Evolutionary conservation across 495 filamentous ascomycete genomes (phyloP), one percentile per base, ranked within the genome.

Genomic region (Achaetomiella virescens): DNA sequence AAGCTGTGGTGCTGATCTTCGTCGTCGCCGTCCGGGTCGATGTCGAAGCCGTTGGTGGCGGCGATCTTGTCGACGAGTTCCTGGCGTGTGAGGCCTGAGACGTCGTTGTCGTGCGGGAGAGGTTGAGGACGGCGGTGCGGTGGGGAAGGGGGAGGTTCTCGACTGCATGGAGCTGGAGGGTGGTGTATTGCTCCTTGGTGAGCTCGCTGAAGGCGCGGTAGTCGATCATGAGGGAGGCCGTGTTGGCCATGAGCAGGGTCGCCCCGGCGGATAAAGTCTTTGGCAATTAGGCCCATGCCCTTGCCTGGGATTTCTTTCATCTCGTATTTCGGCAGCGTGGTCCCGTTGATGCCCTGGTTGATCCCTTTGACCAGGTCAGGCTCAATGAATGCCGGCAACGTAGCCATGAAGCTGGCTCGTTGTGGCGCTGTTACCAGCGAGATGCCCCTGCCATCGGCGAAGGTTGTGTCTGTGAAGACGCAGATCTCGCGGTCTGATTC

Each of bases 31-130:
- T 61, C 52, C 2, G 62, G 51, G 38, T 65, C 61, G 40, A 71
- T 68, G 55, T 71, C 69, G 52, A 72, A 72, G 20, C 62, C 55
- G 64, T 72, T 70, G 31, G 67, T 72, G 7, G 66, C 49, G 7
- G 53, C 42, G 36, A 72, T 66, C 27, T 54, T 61, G 37, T 66
- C 63, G 15, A 70, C 37, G 6, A 47, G 21, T 1, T 48, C 59
- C 11, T 38, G 20, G 29, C 60, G 50, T 0, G 58, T 49, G 25
- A 57, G 49, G 43, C 55, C 18, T 25, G 27, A 24, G 17, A 41
- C 25, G 46, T 17, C 40, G 2, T 35, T 21, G 35, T 48, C 44
- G 54, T 70, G 67, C 8, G 64, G 58, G 67, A 72, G 15, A 72
- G 66, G 20, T 55, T 48, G 35, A 72, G 43, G 33, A 70, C 14